Percentiles rank a stretch among this genome's conserved stretches.
phyloP scores from a whole-genome alignment of 1,284 basidiomycete species.

The Mixia osmundae region DNA sequence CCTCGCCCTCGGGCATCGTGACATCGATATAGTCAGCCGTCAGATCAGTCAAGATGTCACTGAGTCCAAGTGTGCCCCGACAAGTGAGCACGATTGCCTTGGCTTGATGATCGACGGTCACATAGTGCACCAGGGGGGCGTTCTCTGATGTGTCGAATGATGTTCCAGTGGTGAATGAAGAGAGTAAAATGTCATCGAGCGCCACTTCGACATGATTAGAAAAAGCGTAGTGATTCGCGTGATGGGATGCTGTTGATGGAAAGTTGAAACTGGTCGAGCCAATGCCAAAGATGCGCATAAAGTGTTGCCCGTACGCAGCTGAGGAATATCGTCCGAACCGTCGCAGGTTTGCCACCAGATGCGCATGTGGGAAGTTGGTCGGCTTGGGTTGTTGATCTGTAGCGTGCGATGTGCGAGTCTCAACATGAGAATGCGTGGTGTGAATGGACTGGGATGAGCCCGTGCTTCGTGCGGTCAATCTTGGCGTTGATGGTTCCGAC shows the following conservation, averaged over 20 bases:
- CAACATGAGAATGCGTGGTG: too few relatives aligned
- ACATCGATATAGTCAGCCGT: constrained; percentile 28
- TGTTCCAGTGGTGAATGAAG: constrained; percentile 22
- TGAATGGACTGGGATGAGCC: too few relatives aligned
- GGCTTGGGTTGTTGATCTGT: constrained; percentile 10
- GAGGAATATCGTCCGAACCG: constrained; percentile 28
- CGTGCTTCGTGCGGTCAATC: constrained; percentile 6
- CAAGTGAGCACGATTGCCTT: constrained; percentile 25
- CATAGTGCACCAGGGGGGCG: constrained; percentile 26
- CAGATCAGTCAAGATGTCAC: constrained; percentile 30
- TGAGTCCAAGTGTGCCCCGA: constrained; percentile 28
- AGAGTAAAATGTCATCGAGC: constrained; percentile 27
- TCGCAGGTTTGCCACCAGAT: constrained; percentile 27
- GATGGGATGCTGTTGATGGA: neutral
- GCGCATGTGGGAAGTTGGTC: constrained; percentile 24
- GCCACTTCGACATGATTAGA: constrained; percentile 28
- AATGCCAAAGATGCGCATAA: constrained; percentile 27
- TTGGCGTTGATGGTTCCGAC: constrained; percentile 3
- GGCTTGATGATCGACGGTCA: constrained; percentile 27
- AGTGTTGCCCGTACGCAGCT: constrained; percentile 27
- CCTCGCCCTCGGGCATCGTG: constrained; percentile 21
- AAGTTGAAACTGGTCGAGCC: constrained; percentile 23
- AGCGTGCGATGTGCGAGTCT: neutral
- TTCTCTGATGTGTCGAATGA: constrained; percentile 20
- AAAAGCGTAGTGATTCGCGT: constrained; percentile 18